Evolutionary conservation across 768 basidiomycete genomes (phyloP).

Genomic region (Cyathus striatus): DNA sequence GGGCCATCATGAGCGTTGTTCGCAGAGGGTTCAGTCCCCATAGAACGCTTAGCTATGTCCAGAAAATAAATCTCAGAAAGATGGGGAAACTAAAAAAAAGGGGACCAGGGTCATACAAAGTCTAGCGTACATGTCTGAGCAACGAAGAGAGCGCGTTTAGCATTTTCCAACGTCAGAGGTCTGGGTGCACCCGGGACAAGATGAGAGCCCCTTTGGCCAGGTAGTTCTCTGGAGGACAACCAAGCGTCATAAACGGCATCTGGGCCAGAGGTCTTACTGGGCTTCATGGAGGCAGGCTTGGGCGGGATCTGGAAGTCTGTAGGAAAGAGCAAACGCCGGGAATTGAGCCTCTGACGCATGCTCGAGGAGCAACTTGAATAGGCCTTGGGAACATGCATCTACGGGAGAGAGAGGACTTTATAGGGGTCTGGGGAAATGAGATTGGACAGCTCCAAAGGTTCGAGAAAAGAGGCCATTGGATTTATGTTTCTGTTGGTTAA

Average conservation of each 20-base stretch:
- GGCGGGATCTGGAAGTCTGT: constrained; percentile 27
- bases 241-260: constrained; percentile 46
- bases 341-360: constrained; percentile 32
- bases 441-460: constrained; percentile 19
- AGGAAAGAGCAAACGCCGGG: constrained; percentile 30
- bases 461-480: constrained; percentile 14
- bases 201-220: constrained; percentile 36
- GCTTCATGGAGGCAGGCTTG: constrained; percentile 13
- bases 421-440: constrained; percentile 11
- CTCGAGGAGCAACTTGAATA: constrained; percentile 13
- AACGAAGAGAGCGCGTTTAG: constrained; percentile 52
- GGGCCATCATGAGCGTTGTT: constrained; percentile 62
- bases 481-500: constrained; percentile 26
- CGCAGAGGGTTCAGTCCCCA: constrained; percentile 60
- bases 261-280: constrained; percentile 15
- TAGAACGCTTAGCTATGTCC: constrained; percentile 32
- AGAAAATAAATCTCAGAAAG: constrained; percentile 6
- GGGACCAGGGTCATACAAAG: constrained; percentile 39
- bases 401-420: constrained; percentile 18
- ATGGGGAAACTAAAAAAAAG: constrained; percentile 1
- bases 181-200: constrained; percentile 69
- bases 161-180: constrained; percentile 50
- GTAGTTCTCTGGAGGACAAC: constrained; percentile 51
- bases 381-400: constrained; percentile 25
- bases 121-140: constrained; percentile 48